Evolutionary conservation across 345 rosid species (phyloP), one percentile per base, ranked within the genome.

Genomic region (Camelina hispida): DNA sequence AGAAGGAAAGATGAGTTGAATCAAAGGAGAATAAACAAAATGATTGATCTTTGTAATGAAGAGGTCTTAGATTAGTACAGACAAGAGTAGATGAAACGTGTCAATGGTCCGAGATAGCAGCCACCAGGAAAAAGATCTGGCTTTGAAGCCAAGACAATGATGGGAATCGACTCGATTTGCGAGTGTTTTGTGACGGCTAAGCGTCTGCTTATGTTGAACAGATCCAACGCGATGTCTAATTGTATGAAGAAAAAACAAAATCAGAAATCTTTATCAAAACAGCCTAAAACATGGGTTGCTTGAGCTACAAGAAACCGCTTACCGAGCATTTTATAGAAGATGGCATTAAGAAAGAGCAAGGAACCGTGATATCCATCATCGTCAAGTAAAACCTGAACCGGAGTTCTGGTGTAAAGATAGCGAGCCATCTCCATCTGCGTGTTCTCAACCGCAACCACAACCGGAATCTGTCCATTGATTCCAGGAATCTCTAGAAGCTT

Each of bases 101-200:
- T 47, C 53, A 71, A 50, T 61, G 77, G 77, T 71, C 81, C 77
- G 3, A 78, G 72, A 23, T 6, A 1, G 40, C 69, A 78, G 48
- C 77, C 77, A 65, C 77, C 50, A 11, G 77, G 81, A n/a, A 71
- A 78, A 30, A 78, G 73, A 57, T 78, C 81, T 1, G 81, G 77
- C 48, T 78, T 78, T 40, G 81, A 78, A 78, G 81, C 81, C 51
- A 78, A 58, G 63, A 78, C 81, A 4, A 78, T 78, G 50, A 78
- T 78, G 7, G 81, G 81, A 40, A 78, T 71, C 0, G 81, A 78
- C 63, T 78, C 73, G 25, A 78, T 78, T 34, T 57, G 64, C 60
- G 9, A n/a, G 18, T 78, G 81, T 78, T 78, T 78, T 51, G 80
- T 78, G 48, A 78, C 72, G 23, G 81, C 81, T 16, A 78, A 66